phyloP scores from a whole-genome alignment of 768 basidiomycete species.

The Lenzites betulinus region DNA sequence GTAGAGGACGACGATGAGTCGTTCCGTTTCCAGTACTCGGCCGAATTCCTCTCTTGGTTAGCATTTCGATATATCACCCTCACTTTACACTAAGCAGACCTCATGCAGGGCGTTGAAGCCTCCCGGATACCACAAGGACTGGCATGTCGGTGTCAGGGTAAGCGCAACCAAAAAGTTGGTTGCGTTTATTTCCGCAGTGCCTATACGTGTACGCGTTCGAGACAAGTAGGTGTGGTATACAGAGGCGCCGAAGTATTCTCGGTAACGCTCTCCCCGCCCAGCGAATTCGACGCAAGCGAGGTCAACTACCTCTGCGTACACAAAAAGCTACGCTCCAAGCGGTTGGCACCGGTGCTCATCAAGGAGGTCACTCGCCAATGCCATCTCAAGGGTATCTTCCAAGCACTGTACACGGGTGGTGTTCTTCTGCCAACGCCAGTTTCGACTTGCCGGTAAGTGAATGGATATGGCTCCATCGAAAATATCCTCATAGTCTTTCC shows the following conservation, averaged over 20 bases:
- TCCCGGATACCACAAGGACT: slow-evolving; percentile 90
- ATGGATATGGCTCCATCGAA: too few species aligned
- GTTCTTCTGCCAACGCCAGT: slow-evolving; percentile 93
- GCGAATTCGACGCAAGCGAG: slow-evolving; percentile 74
- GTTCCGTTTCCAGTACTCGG: slow-evolving; percentile 96
- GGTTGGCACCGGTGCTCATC: slow-evolving; percentile 93
- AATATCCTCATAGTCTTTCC: background rate
- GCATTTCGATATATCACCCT: slow-evolving; percentile 7
- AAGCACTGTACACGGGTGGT: slow-evolving; percentile 96
- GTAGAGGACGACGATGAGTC: slow-evolving; percentile 95
- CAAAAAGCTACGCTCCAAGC: slow-evolving; percentile 95
- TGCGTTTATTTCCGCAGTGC: slow-evolving; percentile 94
- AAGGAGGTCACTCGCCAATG: slow-evolving; percentile 96
- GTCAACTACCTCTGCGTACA: slow-evolving; percentile 98
- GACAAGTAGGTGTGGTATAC: slow-evolving; percentile 56
- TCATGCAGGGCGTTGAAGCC: slow-evolving; percentile 84
- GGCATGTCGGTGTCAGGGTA: slow-evolving; percentile 96
- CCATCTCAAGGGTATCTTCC: slow-evolving; percentile 87
- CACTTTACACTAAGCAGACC: too few species aligned
- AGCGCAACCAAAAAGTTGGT: slow-evolving; percentile 90
- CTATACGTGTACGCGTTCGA: slow-evolving; percentile 83
- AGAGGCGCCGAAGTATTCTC: background rate
- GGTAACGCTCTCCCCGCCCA: slow-evolving; percentile 33
- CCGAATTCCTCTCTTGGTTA: slow-evolving; percentile 92
- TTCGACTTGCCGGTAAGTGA: slow-evolving; percentile 71